Conservation (phyloP, 495 filamentous ascomycete species). For the Aspergillus olivimuriae region DNA sequence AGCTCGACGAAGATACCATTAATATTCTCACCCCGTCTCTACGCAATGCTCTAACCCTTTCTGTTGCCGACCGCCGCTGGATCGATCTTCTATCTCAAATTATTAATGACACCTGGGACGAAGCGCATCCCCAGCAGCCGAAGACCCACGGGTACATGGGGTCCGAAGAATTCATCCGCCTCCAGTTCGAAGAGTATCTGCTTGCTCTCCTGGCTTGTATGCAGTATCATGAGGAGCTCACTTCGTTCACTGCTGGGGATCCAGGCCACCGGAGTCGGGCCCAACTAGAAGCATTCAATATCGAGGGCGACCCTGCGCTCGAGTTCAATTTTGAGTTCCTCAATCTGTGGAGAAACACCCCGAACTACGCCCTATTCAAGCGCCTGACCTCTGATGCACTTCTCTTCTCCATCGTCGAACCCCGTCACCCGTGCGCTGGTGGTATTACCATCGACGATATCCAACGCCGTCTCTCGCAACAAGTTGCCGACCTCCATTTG, state of each 20-base stretch:
- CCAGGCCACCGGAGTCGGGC: slow-evolving; percentile 23
- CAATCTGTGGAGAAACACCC: slow-evolving; percentile 73
- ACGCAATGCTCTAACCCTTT: slow-evolving; percentile 68
- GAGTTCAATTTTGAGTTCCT: slow-evolving; percentile 74
- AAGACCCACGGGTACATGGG: slow-evolving; percentile 94
- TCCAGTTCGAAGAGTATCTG: slow-evolving; percentile 97
- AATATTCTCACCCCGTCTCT: slow-evolving; percentile 77
- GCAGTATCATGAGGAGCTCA: slow-evolving; percentile 81
- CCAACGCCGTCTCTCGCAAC: slow-evolving; percentile 81
- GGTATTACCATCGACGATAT: slow-evolving; percentile 92
- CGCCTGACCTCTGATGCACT: slow-evolving; percentile 71
- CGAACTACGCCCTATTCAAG: slow-evolving; percentile 84
- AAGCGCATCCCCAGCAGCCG: slow-evolving; percentile 76
- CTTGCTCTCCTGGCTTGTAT: slow-evolving; percentile 80
- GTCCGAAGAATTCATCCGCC: slow-evolving; percentile 94
- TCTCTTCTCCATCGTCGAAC: slow-evolving; percentile 89
- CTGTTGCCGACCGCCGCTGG: slow-evolving; percentile 86
- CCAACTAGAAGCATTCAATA: slow-evolving; percentile 35
- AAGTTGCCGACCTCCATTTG: slow-evolving; percentile 80
- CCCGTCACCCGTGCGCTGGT: slow-evolving; percentile 89
- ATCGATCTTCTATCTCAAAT: slow-evolving; percentile 92
- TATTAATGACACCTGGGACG: slow-evolving; percentile 95
- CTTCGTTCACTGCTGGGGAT: slow-evolving; percentile 21
- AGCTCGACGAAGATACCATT: slow-evolving; percentile 84
- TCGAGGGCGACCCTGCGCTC: slow-evolving; percentile 75